Evolutionary conservation across 2,329 filamentous ascomycete species (phyloP).

Genomic region (Geosmithia morbida): DNA sequence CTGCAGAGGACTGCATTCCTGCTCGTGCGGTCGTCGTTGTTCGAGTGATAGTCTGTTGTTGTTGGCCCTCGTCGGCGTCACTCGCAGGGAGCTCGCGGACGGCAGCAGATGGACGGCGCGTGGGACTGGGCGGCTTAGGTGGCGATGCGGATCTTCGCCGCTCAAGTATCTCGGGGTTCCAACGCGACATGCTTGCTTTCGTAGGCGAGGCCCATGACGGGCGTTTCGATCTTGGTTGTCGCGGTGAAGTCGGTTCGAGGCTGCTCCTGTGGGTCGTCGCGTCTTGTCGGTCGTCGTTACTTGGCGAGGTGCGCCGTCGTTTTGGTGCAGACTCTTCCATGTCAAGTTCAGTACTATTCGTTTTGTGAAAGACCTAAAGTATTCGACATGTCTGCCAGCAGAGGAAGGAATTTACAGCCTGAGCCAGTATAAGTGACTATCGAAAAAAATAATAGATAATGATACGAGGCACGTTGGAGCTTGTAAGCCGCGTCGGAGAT

Average conservation of each 20-base stretch:
- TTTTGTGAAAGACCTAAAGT: neutral
- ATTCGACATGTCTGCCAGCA: neutral
- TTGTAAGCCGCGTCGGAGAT: neutral
- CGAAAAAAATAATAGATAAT: neutral
- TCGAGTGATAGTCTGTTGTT: neutral
- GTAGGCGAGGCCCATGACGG: constrained; percentile 56
- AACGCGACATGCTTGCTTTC: constrained; percentile 45
- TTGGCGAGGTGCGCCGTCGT: constrained; percentile 46
- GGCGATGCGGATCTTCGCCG: constrained; percentile 24
- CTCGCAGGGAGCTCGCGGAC: constrained; percentile 6
- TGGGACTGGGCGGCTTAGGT: constrained; percentile 9
- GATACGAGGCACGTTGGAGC: neutral
- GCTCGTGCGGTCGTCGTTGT: constrained; percentile 8
- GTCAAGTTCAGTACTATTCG: no score
- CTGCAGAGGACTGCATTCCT: constrained; percentile 8
- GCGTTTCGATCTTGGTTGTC: constrained; percentile 13
- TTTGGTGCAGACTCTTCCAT: constrained; percentile 47
- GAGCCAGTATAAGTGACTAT: neutral
- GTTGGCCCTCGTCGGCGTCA: neutral
- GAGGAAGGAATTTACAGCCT: neutral
- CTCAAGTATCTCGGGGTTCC: constrained; percentile 42
- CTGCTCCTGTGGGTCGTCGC: constrained; percentile 1
- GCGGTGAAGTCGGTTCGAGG: neutral
- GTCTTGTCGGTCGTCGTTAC: constrained; percentile 3
- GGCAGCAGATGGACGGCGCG: constrained; percentile 2